Conservation (phyloP, 2,329 filamentous ascomycete genomes). For the Ascocoryne sarcoides region DNA sequence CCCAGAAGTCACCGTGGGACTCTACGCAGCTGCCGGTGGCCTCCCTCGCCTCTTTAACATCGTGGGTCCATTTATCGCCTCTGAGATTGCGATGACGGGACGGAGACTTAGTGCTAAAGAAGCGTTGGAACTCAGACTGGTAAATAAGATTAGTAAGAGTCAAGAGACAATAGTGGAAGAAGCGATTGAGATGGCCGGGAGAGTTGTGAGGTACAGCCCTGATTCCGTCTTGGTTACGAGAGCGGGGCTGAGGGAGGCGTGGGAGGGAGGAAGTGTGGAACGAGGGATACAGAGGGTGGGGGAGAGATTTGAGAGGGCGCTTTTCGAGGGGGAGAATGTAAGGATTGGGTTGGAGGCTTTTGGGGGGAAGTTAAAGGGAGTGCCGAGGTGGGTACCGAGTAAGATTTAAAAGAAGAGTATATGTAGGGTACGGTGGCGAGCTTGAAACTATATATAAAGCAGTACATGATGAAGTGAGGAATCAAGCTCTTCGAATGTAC, state of each 20-base stretch:
- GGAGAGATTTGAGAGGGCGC: slow-evolving; percentile 41
- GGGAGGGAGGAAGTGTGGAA: slow-evolving; percentile 54
- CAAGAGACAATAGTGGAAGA: slow-evolving; percentile 39
- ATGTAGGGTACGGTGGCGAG: no score
- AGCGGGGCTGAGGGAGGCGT: slow-evolving; percentile 61
- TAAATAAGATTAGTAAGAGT: slow-evolving; percentile 52
- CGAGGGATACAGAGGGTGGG: slow-evolving; percentile 50
- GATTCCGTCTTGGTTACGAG: slow-evolving; percentile 66
- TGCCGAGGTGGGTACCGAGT: slow-evolving; percentile 57
- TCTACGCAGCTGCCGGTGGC: slow-evolving; percentile 62
- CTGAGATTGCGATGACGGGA: slow-evolving; percentile 62
- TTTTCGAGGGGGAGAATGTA: slow-evolving; percentile 62
- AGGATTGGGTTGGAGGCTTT: slow-evolving; percentile 67
- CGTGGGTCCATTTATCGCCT: slow-evolving; percentile 57
- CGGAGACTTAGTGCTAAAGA: slow-evolving; percentile 49
- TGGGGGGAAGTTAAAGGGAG: slow-evolving; percentile 63
- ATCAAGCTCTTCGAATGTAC: no score
- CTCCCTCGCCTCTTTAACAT: slow-evolving; percentile 57
- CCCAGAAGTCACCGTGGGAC: slow-evolving; percentile 62
- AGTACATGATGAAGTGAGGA: no score
- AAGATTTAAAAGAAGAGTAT: slow-evolving; percentile 49
- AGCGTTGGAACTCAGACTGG: slow-evolving; percentile 55
- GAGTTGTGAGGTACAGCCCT: slow-evolving; percentile 57
- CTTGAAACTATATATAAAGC: no score
- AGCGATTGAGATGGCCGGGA: slow-evolving; percentile 51